Base-by-base conservation (phyloP, 2,329 filamentous ascomycete species). In the Endocalyx cinctus region DNA sequence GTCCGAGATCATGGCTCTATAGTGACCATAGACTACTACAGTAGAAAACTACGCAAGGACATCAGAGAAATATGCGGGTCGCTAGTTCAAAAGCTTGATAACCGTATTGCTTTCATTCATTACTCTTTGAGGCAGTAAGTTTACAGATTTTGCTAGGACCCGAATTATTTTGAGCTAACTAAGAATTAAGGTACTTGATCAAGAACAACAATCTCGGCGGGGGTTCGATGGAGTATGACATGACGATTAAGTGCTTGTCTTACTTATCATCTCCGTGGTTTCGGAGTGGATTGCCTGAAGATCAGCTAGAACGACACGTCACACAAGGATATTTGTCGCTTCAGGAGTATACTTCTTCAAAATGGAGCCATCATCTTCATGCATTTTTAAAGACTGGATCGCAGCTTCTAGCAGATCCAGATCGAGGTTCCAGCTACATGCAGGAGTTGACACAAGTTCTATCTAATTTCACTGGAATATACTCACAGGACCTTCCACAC, bases 91-190 rank as follows among this genome's bases (percentile, higher is more conserved):
- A 35, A 54, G 10, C 26, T 41, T 1, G 52, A 52, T 5, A 51
- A 52, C 6, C 50, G 54, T 0, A 47, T 69, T 8, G 44, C 58
- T 18, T 53, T 68, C 17, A 57, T 64, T 4, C 65, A 68, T 29
- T 38, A 49, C 19, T 59, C 63, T 1, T 62, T 59, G 0, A 57
- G 50, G 40, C n/a, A 35, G 60, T 64, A 41, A 28, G 57, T 45
- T 3, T 10, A 16, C 14, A 12, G 12, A 27, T 17, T 4, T n/a
- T n/a, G n/a, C n/a, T n/a, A n/a, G n/a, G n/a, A n/a, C n/a, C n/a
- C n/a, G n/a, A n/a, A n/a, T n/a, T n/a, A n/a, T n/a, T n/a, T n/a
- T n/a, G 13, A 17, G 8, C 4, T 37, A 26, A 52, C 29, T 10
- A 10, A 7, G 7, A 2, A 4, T 13, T n/a, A n/a, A 46, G 51